Evolutionary conservation across 176 grass and related monocot genomes (phyloP), one percentile per base, ranked within the genome.

Genomic region (Guadua angustifolia): DNA sequence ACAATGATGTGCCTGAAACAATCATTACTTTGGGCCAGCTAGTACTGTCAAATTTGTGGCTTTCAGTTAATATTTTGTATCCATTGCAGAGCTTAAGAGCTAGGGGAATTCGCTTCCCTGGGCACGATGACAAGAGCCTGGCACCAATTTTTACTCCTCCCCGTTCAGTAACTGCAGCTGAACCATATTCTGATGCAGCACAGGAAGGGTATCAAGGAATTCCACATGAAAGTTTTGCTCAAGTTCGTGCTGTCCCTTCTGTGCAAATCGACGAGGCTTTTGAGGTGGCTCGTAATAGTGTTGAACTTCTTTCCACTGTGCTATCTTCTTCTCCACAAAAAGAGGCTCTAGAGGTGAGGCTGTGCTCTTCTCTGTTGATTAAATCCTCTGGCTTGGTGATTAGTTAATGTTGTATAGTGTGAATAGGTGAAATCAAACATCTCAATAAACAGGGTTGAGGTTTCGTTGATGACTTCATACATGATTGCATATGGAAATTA

Each of bases 241-340:
- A 87, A 59, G 69, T 83, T 49, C 80, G 25, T 38, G 42, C 39
- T 83, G 92, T 80, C 40, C 90, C 93, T 71, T 50, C 85, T 66
- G 91, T 95, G 39, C 90, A 95, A 87, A 75, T 87, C 6, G 87
- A 89, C 32, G 93, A 92, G 71, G 87, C 87, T 22, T 93, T 95
- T 79, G 87, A 94, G 71, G 89, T 95, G 83, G 87, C 96, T 25
- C 96, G 66, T 50, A 98, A 95, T 73, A 98, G 87, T 22, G 64
- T 95, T 64, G 96, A 98, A 79, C 91, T 99, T 87, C 93, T 99
- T 61, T 99, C 91, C 19, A 95, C 87, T 0, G 93, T 99, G 70
- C 66, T 99, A 26, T 94, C 91, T 76, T 98, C 95, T 85, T 98
- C 91, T 73, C 87, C 96, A 49, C 89, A 89, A 29, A 88, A 90